Percentiles rank a stretch among this genome's conserved stretches.
These are phyloP conservation scores for Stagonosporopsis chrysanthemi DNA, from an alignment of 2,329 filamentous ascomycete species.

Conservation along the genomic window DNA sequence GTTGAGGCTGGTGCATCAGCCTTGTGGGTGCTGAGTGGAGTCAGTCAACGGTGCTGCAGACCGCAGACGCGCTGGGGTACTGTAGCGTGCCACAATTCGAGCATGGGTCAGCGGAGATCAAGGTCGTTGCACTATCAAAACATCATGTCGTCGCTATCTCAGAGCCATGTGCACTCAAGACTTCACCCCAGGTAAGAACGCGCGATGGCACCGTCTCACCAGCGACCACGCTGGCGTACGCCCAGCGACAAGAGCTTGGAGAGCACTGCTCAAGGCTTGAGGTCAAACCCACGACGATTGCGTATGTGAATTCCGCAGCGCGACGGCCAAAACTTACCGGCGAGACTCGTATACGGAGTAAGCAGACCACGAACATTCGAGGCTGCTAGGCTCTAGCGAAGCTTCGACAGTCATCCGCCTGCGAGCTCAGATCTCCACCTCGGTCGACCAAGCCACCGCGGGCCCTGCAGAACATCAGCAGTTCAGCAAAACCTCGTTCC, in stretches of 20 bases:
- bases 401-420: conserved; percentile 13
- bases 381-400: background rate
- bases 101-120: background rate
- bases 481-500: conserved; percentile 1
- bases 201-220: background rate
- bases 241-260: background rate
- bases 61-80: background rate
- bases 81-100: conserved; percentile 4
- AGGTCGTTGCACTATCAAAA: background rate
- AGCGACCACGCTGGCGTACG: background rate
- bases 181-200: background rate
- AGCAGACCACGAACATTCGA: conserved; percentile 4
- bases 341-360: background rate
- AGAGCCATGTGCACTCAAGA: background rate
- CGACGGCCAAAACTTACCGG: conserved; percentile 8
- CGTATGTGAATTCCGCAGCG: background rate
- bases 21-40: conserved; percentile 16
- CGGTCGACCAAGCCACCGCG: conserved; percentile 16
- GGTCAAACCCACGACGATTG: background rate
- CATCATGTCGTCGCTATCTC: background rate
- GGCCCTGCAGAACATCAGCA: conserved; percentile 17
- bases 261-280: background rate
- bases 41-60: conserved; percentile 15
- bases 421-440: conserved; percentile 6
- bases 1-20: conserved; percentile 17